These are phyloP conservation scores for Schoenoplectus tabernaemontani DNA, from an alignment of 202 grass and related monocot species.

Conservation along the genomic window DNA sequence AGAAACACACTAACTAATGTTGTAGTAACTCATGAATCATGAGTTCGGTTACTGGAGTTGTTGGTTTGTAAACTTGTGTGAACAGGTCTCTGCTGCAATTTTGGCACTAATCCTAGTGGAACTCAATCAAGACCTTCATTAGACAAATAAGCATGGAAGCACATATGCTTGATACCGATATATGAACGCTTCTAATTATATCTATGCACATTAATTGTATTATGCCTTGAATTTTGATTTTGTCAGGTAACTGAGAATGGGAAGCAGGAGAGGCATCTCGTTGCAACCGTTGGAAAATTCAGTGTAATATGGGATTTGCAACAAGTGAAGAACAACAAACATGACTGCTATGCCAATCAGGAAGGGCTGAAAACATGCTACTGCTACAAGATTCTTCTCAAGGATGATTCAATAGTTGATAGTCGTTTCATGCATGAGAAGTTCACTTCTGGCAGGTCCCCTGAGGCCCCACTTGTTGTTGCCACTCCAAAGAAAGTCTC, in stretches of 20 bases:
- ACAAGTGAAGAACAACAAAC: slow-evolving; percentile 70
- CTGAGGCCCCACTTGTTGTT: slow-evolving; percentile 68
- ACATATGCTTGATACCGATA: neutral
- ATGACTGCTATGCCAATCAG: slow-evolving; percentile 74
- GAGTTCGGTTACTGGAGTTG: neutral
- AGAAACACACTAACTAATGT: neutral
- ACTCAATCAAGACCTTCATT: neutral
- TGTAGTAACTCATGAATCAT: neutral
- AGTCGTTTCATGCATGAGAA: slow-evolving; percentile 94
- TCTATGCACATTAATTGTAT: neutral
- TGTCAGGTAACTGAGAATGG: slow-evolving; percentile 75
- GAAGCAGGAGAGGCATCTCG: slow-evolving; percentile 75
- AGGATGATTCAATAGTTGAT: slow-evolving; percentile 78
- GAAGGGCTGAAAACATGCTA: slow-evolving; percentile 93
- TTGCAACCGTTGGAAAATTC: slow-evolving; percentile 74
- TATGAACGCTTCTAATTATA: neutral
- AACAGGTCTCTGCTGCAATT: neutral
- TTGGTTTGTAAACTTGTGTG: neutral
- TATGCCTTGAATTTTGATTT: neutral
- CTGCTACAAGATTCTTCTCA: slow-evolving; percentile 84
- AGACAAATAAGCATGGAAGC: neutral
- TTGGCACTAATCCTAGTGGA: neutral
- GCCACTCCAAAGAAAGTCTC: slow-evolving; percentile 82
- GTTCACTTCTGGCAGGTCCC: slow-evolving; percentile 43
- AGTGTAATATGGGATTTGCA: slow-evolving; percentile 87